phyloP scores from a whole-genome alignment of 345 rosid species.

The Erysimum cheiranthoides region DNA sequence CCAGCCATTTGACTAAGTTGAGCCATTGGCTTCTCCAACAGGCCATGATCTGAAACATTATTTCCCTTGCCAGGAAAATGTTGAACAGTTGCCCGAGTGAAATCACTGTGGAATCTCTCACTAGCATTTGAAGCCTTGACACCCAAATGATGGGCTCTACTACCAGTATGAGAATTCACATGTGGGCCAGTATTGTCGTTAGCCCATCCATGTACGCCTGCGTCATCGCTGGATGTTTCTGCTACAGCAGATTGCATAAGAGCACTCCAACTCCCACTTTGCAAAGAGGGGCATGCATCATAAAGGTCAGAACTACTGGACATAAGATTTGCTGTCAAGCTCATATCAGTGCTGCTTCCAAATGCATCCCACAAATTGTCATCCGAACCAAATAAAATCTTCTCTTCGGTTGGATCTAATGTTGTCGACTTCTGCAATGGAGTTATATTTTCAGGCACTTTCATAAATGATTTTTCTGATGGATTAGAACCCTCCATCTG shows the following conservation, averaged over 20 bases:
- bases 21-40: conserved; percentile 51
- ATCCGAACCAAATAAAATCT: conserved; percentile 88
- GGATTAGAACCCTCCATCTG: conserved; percentile 50
- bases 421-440: conserved; percentile 64
- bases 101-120: conserved; percentile 51
- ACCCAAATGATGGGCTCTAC: conserved; percentile 26
- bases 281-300: conserved; percentile 71
- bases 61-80: conserved; percentile 52
- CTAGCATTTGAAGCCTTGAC: conserved; percentile 38
- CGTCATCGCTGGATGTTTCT: conserved; percentile 72
- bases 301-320: conserved; percentile 53
- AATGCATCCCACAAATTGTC: conserved; percentile 83
- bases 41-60: conserved; percentile 53
- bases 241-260: conserved; percentile 99
- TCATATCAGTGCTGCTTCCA: conserved; percentile 58
- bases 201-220: conserved; percentile 38
- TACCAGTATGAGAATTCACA: conserved; percentile 5
- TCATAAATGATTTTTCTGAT: conserved; percentile 54
- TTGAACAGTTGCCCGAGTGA: conserved; percentile 49
- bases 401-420: conserved; percentile 91
- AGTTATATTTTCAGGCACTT: conserved; percentile 43
- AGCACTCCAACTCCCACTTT: conserved; percentile 99
- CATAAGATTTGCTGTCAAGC: conserved; percentile 54
- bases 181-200: conserved; percentile 12
- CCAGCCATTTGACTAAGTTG: conserved; percentile 54